Evolutionary conservation across 2,329 filamentous ascomycete species (phyloP).

Genomic region (Pseudonectria foliicola): DNA sequence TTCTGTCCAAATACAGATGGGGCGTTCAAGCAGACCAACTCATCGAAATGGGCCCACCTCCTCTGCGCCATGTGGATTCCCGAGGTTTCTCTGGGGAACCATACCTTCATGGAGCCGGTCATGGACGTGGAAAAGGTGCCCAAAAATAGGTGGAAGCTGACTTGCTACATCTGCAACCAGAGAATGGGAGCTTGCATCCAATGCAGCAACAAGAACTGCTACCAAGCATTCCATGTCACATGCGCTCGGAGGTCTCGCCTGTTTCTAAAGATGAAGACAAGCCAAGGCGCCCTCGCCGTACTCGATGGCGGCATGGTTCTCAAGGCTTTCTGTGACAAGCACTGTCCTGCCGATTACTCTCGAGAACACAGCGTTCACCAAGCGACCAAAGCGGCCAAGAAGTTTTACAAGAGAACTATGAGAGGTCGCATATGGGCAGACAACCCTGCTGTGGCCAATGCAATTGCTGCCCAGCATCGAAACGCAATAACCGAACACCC

Average conservation of each 20-base stretch:
- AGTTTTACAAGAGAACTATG: slow-evolving; percentile 86
- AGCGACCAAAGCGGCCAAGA: slow-evolving; percentile 75
- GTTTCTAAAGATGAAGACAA: slow-evolving; percentile 95
- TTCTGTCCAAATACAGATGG: slow-evolving; percentile 98
- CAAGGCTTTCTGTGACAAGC: slow-evolving; percentile 94
- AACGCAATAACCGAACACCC: slow-evolving; percentile 60
- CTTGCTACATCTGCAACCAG: slow-evolving; percentile 94
- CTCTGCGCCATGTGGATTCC: slow-evolving; percentile 98
- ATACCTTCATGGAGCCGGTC: slow-evolving; percentile 96
- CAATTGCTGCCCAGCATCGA: slow-evolving; percentile 66
- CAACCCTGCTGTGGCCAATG: slow-evolving; percentile 74
- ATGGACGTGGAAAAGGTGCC: slow-evolving; percentile 98
- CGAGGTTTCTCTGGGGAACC: slow-evolving; percentile 90
- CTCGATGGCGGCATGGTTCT: slow-evolving; percentile 74
- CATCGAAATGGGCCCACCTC: slow-evolving; percentile 92
- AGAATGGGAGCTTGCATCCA: slow-evolving; percentile 98
- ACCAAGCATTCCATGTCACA: slow-evolving; percentile 94
- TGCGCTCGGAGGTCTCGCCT: slow-evolving; percentile 83
- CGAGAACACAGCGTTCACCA: slow-evolving; percentile 76
- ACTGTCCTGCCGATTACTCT: slow-evolving; percentile 83
- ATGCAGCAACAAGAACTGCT: slow-evolving; percentile 95
- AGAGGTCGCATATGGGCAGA: slow-evolving; percentile 86
- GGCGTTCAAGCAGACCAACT: slow-evolving; percentile 96
- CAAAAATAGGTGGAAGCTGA: slow-evolving; percentile 85
- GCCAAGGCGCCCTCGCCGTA: slow-evolving; percentile 68